Base-by-base conservation (phyloP, 2,329 filamentous ascomycete genomes). In the Colletotrichum siamense region DNA sequence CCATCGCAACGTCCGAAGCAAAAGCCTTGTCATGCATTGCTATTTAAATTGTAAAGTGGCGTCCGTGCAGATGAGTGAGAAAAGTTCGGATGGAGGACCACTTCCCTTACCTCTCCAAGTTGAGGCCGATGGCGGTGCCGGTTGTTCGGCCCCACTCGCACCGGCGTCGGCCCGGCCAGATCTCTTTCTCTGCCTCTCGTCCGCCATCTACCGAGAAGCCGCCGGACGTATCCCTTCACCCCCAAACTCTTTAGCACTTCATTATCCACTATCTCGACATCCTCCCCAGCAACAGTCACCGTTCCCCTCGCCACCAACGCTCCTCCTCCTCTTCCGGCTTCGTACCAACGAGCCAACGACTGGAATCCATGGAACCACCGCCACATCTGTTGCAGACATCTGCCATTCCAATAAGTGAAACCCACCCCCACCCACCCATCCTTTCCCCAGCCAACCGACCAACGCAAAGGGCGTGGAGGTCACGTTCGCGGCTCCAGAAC, bases 341-440 rank as follows among this genome's bases (percentile, higher is more conserved):
- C 10, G 18, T 7, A 49, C 18, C n/a, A 22, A 12, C 44, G n/a
- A 22, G 44, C 44, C n/a, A 52, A 0, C n/a, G 44, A 4, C 44
- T 13, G 44, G 44, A 52, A 52, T 52, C n/a, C 44, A 22, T 22
- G 7, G 18, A 22, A 22, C 9, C 44, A 49, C 44, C 44, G 44
- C 44, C 44, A 52, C 44, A 52, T 52, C 44, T 52, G 44, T 52
- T 52, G 44, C 44, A 52, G 44, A 52, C 44, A 52, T 52, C n/a
- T 52, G n/a, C 44, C 44, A 52, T 52, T 52, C 44, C 44, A 52
- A 22, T 10, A 22, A 13, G 0, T 52, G 44, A 52, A 22, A 49
- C 44, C 6, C n/a, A 22, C 44, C n/a, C 44, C 44, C 44, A 49
- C 44, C 0, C 44, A 49, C n/a, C 44, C 18, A 52, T 52, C 44